Conservation (phyloP, 176 grass and related monocot genomes). For the Saccharum spontaneum region DNA sequence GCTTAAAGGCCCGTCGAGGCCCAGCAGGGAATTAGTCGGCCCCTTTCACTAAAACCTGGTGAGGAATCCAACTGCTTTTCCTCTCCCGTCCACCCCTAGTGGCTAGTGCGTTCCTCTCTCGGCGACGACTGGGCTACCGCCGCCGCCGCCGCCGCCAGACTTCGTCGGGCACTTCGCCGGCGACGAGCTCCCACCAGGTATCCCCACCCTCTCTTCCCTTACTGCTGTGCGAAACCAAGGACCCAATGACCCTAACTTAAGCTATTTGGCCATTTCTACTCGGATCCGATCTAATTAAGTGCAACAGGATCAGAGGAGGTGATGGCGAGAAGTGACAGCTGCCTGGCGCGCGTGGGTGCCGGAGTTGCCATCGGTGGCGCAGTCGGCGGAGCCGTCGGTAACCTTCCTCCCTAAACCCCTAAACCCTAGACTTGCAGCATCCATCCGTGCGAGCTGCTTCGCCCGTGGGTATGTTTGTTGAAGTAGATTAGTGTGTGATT, state of each 20-base stretch:
- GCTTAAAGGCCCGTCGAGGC: neutral
- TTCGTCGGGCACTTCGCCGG: neutral
- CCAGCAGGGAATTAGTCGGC: neutral
- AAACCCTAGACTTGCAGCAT: constrained; percentile 38
- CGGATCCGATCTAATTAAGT: neutral
- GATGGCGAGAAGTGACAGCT: constrained; percentile 64
- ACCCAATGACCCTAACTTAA: neutral
- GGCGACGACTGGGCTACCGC: neutral
- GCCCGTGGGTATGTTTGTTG: neutral
- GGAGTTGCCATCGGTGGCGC: constrained; percentile 76
- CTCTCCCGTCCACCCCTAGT: neutral
- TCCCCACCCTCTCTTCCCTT: neutral
- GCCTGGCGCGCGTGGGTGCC: constrained; percentile 65
- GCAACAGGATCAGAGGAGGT: constrained; percentile 1
- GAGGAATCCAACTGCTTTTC: neutral
- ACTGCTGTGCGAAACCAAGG: neutral
- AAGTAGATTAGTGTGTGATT: neutral
- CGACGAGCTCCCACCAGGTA: neutral
- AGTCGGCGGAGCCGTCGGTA: constrained; percentile 83
- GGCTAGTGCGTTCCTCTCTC: neutral
- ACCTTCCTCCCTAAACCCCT: constrained; percentile 45
- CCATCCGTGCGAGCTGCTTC: neutral
- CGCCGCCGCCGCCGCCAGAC: neutral
- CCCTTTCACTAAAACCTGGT: neutral
- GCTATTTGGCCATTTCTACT: neutral